Evolutionary conservation across 768 basidiomycete species (phyloP), one percentile per base, ranked within the genome.

Genomic region (Thelephora aurantiotincta): DNA sequence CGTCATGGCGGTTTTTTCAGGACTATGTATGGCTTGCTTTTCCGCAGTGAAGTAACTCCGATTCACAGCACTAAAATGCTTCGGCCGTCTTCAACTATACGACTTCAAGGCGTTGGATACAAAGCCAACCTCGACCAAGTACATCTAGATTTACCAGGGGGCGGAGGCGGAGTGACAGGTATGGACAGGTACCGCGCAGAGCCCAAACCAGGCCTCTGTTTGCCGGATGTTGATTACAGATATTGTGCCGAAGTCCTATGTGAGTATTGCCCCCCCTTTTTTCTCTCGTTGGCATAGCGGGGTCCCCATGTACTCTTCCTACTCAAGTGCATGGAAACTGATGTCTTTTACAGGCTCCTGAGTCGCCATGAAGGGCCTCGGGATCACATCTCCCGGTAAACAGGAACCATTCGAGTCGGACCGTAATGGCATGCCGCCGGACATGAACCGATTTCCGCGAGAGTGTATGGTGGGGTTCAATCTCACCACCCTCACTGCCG

Each of bases 151-250:
- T 48, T 92, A 94, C 60, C 65, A 78, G 52, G 78, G 63, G 7
- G 88, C 86, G 1, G 92, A 96, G 62, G 81, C 84, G n/a, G 80
- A 82, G 52, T 82, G 92, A 45, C 92, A 96, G 57, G 88, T 93
- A 62, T 96, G 92, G 92, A 92, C 92, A 33, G 80, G 82, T 43
- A 82, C 94, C 65, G 83, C 80, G 60, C 91, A 94, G 58, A 89
- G 94, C 57, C 83, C 92, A 68, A 86, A 35, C 79, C 90, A 1
- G 89, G 43, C 94, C 94, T 59, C 92, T 96, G 52, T 94, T 96
- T 63, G 92, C 94, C 53, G 92, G 92, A 92, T 94, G 65, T 69
- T 96, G 37, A 94, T 96, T 54, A 91, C 92, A 6, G 92, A 96
- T 64, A 81, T 96, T 52, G 87, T 96, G 86, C 92, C 91, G 19